Percentiles rank a stretch among this genome's conserved stretches.
Evolutionary conservation across 2,329 filamentous ascomycete genomes (phyloP).

Genomic region (Colletotrichum sp.): DNA sequence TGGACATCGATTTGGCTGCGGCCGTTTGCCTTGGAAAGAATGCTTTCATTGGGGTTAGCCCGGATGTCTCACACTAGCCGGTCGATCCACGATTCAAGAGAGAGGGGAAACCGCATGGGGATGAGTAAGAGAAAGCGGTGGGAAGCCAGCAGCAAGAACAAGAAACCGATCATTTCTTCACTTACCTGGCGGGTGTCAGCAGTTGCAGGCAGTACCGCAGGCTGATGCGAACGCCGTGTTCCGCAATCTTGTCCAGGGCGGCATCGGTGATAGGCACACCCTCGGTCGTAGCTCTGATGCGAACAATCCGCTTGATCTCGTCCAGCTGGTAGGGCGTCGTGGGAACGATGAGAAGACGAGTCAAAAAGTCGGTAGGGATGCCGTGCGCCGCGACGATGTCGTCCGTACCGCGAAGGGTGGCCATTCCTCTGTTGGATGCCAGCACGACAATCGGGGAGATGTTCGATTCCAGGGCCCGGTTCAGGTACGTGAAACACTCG

Average conservation of each 20-base stretch:
- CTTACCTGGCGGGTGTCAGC: conserved; percentile 79
- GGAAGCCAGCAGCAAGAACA: not conserved
- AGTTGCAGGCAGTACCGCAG: conserved; percentile 93
- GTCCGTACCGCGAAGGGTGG: conserved; percentile 86
- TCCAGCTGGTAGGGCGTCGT: conserved; percentile 87
- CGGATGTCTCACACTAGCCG: conserved; percentile 31
- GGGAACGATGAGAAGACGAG: conserved; percentile 93
- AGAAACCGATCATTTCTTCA: conserved; percentile 14
- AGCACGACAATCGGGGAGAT: conserved; percentile 98
- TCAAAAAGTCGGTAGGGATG: conserved; percentile 90
- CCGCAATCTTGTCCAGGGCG: conserved; percentile 85
- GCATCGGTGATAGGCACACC: conserved; percentile 78
- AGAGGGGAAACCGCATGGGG: conserved; percentile 2
- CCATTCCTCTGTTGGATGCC: conserved; percentile 94
- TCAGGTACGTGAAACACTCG: conserved; percentile 98
- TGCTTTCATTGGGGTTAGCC: conserved; percentile 55
- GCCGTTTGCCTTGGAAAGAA: conserved; percentile 85
- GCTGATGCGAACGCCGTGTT: conserved; percentile 87
- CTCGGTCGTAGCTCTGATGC: conserved; percentile 83
- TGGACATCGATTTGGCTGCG: conserved; percentile 76
- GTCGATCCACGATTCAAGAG: conserved; percentile 6
- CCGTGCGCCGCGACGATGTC: conserved; percentile 88
- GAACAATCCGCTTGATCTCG: conserved; percentile 92
- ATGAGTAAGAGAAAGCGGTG: conserved; percentile 2
- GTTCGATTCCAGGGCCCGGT: conserved; percentile 92